Conservation (phyloP, 2,329 filamentous ascomycete genomes). For the Trichoderma citrinoviride region DNA sequence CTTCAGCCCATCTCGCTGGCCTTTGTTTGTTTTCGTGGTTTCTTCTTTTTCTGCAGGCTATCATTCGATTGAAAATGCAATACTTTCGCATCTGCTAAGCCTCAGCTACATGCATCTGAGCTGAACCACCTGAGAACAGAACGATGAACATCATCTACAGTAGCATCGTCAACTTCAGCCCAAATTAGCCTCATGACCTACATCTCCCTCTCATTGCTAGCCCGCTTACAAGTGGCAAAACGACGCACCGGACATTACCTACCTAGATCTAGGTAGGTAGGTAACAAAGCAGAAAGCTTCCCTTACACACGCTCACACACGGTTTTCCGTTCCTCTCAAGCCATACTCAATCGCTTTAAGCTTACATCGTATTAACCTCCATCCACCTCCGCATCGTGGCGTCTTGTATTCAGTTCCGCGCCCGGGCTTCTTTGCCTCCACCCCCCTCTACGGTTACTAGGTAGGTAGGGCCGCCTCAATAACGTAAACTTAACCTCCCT, state of each 20-base stretch:
- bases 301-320: no score
- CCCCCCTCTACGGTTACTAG: background rate
- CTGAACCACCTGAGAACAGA: no score
- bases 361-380: conserved; percentile 20
- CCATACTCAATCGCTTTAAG: conserved; percentile 13
- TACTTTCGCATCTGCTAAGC: no score
- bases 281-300: no score
- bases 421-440: background rate
- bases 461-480: background rate
- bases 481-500: background rate
- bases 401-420: background rate
- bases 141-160: no score
- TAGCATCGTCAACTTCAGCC: background rate
- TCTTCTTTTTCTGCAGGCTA: no score
- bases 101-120: no score
- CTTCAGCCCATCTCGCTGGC: no score
- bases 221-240: background rate
- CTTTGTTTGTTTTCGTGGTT: no score
- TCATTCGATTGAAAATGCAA: no score
- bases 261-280: no score
- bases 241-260: no score
- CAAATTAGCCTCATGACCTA: background rate
- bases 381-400: conserved; percentile 5
- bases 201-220: background rate
- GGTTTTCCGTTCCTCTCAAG: background rate